Percentiles rank a stretch among this genome's conserved stretches.
phyloP scores from a whole-genome alignment of 2,329 filamentous ascomycete genomes.

The Rhytidhysteron rufulum region DNA sequence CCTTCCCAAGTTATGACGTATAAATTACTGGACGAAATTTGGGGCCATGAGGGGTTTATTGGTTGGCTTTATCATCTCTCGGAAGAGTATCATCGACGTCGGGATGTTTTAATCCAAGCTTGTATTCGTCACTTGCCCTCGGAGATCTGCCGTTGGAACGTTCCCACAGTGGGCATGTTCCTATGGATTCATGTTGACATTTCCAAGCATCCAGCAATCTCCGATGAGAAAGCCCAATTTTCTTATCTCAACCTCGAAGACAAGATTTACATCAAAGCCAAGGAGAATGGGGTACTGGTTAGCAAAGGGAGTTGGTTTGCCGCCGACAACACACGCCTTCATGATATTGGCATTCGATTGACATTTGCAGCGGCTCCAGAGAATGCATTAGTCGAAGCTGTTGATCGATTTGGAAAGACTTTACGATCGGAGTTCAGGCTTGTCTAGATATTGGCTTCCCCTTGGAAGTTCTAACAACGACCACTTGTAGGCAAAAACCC shows the following conservation, averaged over 20 bases:
- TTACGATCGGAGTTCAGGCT: conserved; percentile 4
- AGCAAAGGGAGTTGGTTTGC: conserved; percentile 18
- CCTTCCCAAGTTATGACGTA: conserved; percentile 27
- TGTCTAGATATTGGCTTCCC: no score
- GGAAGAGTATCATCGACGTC: conserved; percentile 15
- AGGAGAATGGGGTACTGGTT: conserved; percentile 12
- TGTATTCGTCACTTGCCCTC: conserved; percentile 21
- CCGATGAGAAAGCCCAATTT: not conserved
- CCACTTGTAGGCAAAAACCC: no score
- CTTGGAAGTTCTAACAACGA: no score
- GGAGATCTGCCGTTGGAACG: conserved; percentile 15
- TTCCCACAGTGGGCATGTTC: conserved; percentile 22
- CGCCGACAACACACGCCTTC: not conserved
- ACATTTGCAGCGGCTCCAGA: conserved; percentile 6
- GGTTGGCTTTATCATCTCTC: conserved; percentile 23
- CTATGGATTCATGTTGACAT: conserved; percentile 14
- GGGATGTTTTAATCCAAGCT: conserved; percentile 19
- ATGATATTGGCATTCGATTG: conserved; percentile 2
- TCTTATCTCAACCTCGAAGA: conserved; percentile 13
- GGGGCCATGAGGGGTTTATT: conserved; percentile 29
- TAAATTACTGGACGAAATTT: conserved; percentile 26
- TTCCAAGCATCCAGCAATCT: not conserved
- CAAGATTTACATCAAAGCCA: conserved; percentile 9
- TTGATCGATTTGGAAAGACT: conserved; percentile 1
- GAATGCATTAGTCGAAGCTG: conserved; percentile 1